Evolutionary conservation across 1,139 yeast genomes (phyloP).

Genomic region (Yamadazyma triangularis): DNA sequence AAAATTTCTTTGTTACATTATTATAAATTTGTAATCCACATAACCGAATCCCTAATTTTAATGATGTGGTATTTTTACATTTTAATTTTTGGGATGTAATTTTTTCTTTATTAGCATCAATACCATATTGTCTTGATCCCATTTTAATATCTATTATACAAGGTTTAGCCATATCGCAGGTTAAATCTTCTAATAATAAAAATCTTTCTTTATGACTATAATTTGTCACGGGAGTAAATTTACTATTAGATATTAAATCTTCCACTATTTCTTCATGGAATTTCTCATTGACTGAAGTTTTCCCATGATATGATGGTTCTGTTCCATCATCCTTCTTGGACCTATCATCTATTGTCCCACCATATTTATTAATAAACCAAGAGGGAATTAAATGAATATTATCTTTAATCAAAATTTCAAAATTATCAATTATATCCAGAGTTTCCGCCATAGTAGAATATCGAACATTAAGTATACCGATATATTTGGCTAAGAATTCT

Average conservation of each 20-base stretch:
- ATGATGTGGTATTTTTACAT: constrained; percentile 77
- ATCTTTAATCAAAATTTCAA: constrained; percentile 24
- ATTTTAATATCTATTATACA: constrained; percentile 93
- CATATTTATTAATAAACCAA: constrained; percentile 9
- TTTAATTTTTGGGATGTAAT: constrained; percentile 77
- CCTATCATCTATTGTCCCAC: constrained; percentile 25
- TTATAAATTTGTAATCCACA: constrained; percentile 82
- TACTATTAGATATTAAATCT: constrained; percentile 1
- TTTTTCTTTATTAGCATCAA: constrained; percentile 73
- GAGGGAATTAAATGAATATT: constrained; percentile 27
- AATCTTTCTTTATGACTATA: constrained; percentile 38
- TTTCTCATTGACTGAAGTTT: neutral
- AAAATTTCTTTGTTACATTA: constrained; percentile 3
- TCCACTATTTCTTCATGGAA: neutral
- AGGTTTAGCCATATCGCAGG: constrained; percentile 76
- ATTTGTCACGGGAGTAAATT: neutral
- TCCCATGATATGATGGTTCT: constrained; percentile 20
- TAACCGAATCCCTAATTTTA: constrained; percentile 80
- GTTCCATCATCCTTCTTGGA: constrained; percentile 23
- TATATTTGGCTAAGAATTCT: constrained; percentile 85
- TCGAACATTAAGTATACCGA: constrained; percentile 84
- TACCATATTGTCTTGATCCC: constrained; percentile 99
- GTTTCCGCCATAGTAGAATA: constrained; percentile 47
- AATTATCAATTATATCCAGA: constrained; percentile 40
- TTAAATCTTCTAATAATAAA: constrained; percentile 86